These are phyloP conservation scores for Xylogone sp. DNA, from an alignment of 2,329 filamentous ascomycete species.

Conservation along the genomic window DNA sequence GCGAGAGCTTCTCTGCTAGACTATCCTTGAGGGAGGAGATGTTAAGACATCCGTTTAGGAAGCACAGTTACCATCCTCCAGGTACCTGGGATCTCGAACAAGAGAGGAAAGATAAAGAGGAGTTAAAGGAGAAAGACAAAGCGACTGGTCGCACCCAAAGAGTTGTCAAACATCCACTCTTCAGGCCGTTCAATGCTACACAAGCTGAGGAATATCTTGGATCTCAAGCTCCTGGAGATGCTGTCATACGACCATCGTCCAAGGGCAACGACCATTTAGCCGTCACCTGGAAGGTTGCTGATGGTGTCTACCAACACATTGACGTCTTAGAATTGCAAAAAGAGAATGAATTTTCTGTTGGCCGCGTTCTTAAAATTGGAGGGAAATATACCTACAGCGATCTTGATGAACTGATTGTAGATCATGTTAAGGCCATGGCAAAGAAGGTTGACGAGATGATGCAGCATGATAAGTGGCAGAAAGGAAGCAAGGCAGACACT, in stretches of 20 bases:
- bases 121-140: constrained; percentile 81
- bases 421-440: constrained; percentile 96
- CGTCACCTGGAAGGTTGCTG: constrained; percentile 96
- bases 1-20: constrained; percentile 78
- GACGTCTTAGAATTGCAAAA: constrained; percentile 97
- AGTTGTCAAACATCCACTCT: constrained; percentile 96
- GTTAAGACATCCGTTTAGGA: constrained; percentile 68
- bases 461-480: constrained; percentile 90
- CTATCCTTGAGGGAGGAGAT: constrained; percentile 81
- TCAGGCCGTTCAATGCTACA: constrained; percentile 85
- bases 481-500: constrained; percentile 72
- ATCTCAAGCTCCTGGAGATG: constrained; percentile 79
- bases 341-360: constrained; percentile 93
- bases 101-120: constrained; percentile 78
- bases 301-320: constrained; percentile 95
- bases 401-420: constrained; percentile 94
- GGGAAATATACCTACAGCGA: constrained; percentile 91
- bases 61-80: constrained; percentile 65
- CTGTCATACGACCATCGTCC: constrained; percentile 91
- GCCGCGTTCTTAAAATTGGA: constrained; percentile 77
- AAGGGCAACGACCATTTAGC: constrained; percentile 94
- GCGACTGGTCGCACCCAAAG: constrained; percentile 81
- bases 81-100: constrained; percentile 85
- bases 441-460: constrained; percentile 97
- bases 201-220: constrained; percentile 94